Percentiles rank a stretch among this genome's conserved stretches.
phyloP scores from a whole-genome alignment of 192 early-diverging fungal genomes.

The Mortierella hygrophila region DNA sequence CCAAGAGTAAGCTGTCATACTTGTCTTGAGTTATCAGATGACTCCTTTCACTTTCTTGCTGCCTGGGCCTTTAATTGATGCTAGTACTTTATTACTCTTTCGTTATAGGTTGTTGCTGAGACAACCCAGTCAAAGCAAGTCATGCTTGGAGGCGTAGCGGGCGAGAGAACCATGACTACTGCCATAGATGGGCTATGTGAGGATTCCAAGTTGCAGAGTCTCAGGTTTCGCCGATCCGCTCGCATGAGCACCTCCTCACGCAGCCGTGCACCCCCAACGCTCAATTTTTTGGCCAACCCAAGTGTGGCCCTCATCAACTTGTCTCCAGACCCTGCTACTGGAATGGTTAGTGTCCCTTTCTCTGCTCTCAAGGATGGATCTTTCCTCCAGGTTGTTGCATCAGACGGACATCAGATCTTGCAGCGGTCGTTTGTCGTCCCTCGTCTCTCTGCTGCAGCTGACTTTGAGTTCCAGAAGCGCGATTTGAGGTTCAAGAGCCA shows the following conservation, averaged over 20 bases:
- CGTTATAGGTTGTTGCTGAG: constrained; percentile 22
- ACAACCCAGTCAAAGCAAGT: constrained; percentile 23
- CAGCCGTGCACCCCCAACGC: neutral
- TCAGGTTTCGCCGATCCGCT: neutral
- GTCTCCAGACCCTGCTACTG: constrained; percentile 18
- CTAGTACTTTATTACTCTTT: neutral
- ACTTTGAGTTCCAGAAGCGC: constrained; percentile 23
- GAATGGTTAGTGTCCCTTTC: constrained; percentile 23
- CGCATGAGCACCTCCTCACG: neutral
- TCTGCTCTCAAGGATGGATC: constrained; percentile 29
- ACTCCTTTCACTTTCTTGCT: neutral
- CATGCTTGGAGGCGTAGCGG: neutral
- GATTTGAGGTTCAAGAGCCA: constrained; percentile 47
- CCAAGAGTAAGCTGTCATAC: constrained; percentile 48
- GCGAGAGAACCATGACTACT: neutral
- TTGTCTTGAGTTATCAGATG: neutral
- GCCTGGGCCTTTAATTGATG: neutral
- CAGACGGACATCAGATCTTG: constrained; percentile 32
- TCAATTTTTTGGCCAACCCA: constrained; percentile 42
- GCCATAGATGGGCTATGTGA: neutral
- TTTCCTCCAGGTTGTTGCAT: constrained; percentile 35
- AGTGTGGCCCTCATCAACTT: constrained; percentile 36
- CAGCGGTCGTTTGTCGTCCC: constrained; percentile 30
- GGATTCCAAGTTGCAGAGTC: neutral
- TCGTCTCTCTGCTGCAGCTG: neutral